Conservation (phyloP, 2,329 filamentous ascomycete species). For the Ascochyta clinopodiicola region DNA sequence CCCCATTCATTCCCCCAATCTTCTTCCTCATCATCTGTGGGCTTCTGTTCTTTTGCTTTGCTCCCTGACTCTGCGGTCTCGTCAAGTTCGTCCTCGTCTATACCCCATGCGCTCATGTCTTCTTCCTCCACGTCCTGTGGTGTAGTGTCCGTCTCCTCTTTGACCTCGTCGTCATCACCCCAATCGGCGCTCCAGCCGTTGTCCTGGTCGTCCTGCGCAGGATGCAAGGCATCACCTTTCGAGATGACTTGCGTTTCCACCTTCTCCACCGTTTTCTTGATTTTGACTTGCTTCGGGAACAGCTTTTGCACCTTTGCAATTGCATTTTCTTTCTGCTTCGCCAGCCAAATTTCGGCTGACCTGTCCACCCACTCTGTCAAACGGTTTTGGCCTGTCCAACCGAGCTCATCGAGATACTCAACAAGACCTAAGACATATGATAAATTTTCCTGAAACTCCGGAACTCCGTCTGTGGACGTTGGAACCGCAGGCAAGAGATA, state of each 20-base stretch:
- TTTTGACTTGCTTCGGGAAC: conserved; percentile 70
- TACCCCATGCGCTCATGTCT: conserved; percentile 58
- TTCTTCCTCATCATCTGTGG: conserved; percentile 56
- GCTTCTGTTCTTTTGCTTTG: conserved; percentile 45
- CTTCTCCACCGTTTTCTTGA: conserved; percentile 75
- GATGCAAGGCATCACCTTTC: conserved; percentile 70
- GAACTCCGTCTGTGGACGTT: conserved; percentile 72
- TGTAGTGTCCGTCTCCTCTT: conserved; percentile 3
- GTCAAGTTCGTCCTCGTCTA: conserved; percentile 47
- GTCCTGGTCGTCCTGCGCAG: conserved; percentile 55
- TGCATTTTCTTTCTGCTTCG: conserved; percentile 79
- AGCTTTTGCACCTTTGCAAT: conserved; percentile 76
- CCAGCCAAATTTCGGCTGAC: conserved; percentile 83
- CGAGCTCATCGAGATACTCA: conserved; percentile 64
- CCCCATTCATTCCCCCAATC: conserved; percentile 80
- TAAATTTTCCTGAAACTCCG: conserved; percentile 74
- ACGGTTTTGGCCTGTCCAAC: conserved; percentile 67
- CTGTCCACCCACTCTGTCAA: conserved; percentile 81
- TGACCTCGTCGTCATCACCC: conserved; percentile 61
- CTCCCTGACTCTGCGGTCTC: conserved; percentile 28
- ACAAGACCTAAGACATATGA: conserved; percentile 70
- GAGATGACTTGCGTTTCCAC: conserved; percentile 83
- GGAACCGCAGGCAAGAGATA: conserved; percentile 84
- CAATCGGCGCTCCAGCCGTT: conserved; percentile 84
- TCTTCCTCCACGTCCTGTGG: conserved; percentile 51